Base-by-base conservation (phyloP, 2,329 filamentous ascomycete genomes). In the Dichotomopilus funicola region DNA sequence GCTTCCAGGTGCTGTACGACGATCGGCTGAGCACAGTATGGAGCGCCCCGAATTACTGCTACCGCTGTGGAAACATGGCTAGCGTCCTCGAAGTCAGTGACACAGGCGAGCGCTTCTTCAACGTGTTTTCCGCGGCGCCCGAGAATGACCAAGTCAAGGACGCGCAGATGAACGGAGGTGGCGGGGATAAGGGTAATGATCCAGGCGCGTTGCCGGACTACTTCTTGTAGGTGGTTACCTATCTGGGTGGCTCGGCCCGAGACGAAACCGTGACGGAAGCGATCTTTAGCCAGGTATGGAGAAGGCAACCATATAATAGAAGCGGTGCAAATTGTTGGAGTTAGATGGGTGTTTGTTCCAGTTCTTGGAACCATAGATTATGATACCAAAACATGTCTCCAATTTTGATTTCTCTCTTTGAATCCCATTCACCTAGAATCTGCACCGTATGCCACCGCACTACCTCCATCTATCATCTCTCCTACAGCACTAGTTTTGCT, bases 1-100 rank as follows among this genome's bases (percentile, higher is more conserved):
- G 94, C 0, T 99, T 92, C 71, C 94, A 97, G 73, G 88, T 97
- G 47, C 82, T 99, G 12, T 99, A 96, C 71, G 92, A 97, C 66
- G 92, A 97, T 72, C 83, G 87, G 12, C 75, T 99, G 40, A 96
- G 90, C 70, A 99, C 94, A 1, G 94, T 99, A 6, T 99, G 94
- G 94, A 96, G 91, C 69, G 94, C 94, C 4, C 94, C 94, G 1
- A 99, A 95, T 66, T 95, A 95, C 73, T 95, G 89, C 73, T 96
- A 96, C 71, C 80, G 91, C 38, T 99, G 94, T 73, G 94, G 94
- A 47, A 99, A 99, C 70, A 86, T 97, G 82, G 94, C 94, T 7
- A 96, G 91, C 71, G 94, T 99, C 46, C 79, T 99, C 40, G 94
- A 99, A 73, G 94, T 99, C 56, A 92, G 90, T 70, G 91, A 96